Conservation (phyloP, 2,329 filamentous ascomycete genomes). For the Colletotrichum sp. region DNA sequence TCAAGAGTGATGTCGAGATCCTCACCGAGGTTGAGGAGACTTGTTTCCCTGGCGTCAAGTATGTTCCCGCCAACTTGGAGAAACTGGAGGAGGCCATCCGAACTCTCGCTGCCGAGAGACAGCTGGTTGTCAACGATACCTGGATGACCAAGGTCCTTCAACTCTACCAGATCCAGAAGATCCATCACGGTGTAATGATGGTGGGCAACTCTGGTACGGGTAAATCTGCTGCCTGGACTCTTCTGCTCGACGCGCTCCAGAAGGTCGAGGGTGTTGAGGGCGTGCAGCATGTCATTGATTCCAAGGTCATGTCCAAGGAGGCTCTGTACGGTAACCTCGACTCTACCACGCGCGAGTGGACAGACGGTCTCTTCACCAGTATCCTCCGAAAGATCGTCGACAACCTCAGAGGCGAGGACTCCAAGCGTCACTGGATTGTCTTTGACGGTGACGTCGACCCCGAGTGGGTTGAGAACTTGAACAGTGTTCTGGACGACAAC, state of each 20-base stretch:
- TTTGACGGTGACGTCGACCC: slow-evolving; percentile 99
- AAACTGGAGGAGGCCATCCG: slow-evolving; percentile 82
- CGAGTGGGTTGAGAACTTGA: slow-evolving; percentile 99
- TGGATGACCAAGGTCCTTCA: slow-evolving; percentile 99
- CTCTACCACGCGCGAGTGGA: slow-evolving; percentile 98
- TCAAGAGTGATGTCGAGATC: slow-evolving; percentile 87
- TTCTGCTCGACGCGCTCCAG: slow-evolving; percentile 89
- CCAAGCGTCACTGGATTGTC: slow-evolving; percentile 98
- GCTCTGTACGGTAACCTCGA: slow-evolving; percentile 94
- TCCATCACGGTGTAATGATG: slow-evolving; percentile 99
- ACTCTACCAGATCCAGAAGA: slow-evolving; percentile 95
- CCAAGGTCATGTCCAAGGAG: slow-evolving; percentile 99
- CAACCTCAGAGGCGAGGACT: slow-evolving; percentile 95
- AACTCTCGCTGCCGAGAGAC: slow-evolving; percentile 80
- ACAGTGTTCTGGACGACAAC: slow-evolving; percentile 99
- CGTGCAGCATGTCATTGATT: slow-evolving; percentile 96
- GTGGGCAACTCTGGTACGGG: slow-evolving; percentile 97
- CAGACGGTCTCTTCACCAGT: slow-evolving; percentile 96
- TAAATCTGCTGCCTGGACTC: slow-evolving; percentile 94
- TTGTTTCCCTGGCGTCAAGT: slow-evolving; percentile 92
- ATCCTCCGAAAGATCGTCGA: slow-evolving; percentile 98
- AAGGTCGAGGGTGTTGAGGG: slow-evolving; percentile 91
- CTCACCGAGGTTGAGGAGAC: slow-evolving; percentile 84
- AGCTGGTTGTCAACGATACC: slow-evolving; percentile 87
- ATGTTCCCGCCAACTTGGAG: slow-evolving; percentile 86